Conservation (phyloP, 257 asterid species). For the Sherardia arvensis region DNA sequence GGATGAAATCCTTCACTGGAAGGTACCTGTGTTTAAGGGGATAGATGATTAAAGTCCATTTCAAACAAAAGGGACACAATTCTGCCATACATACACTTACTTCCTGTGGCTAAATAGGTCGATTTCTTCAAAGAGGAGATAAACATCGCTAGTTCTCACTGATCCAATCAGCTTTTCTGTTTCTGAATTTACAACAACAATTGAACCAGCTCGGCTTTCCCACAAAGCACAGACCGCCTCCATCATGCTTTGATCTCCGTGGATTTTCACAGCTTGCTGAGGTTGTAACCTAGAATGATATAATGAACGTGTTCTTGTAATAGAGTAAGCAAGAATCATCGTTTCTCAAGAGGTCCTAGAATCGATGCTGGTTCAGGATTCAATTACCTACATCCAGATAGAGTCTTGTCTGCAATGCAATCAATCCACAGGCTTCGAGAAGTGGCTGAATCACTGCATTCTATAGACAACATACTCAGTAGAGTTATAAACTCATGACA, state of each 20-base stretch:
- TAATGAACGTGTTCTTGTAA: neutral
- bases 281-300: conserved; percentile 4
- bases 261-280: conserved; percentile 1
- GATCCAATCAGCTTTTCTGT: conserved; percentile 5
- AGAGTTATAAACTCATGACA: neutral
- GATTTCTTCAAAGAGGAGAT: too few relatives aligned
- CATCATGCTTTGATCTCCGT: conserved; percentile 8
- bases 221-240: conserved; percentile 7
- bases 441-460: conserved; percentile 10
- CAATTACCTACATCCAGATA: conserved; percentile 9
- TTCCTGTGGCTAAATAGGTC: conserved; percentile 10
- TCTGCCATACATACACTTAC: neutral
- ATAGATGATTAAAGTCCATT: neutral
- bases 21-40: neutral
- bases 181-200: conserved; percentile 5
- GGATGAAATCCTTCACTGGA: conserved; percentile 7
- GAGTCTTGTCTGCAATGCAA: conserved; percentile 6
- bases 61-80: neutral
- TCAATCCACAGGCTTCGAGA: conserved; percentile 13
- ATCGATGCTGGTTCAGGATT: neutral
- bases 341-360: neutral
- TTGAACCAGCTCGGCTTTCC: neutral
- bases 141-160: conserved; percentile 4
- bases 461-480: neutral
- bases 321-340: neutral